Evolutionary conservation across 768 basidiomycete genomes (phyloP).

Genomic region (Lactarius psammicola): DNA sequence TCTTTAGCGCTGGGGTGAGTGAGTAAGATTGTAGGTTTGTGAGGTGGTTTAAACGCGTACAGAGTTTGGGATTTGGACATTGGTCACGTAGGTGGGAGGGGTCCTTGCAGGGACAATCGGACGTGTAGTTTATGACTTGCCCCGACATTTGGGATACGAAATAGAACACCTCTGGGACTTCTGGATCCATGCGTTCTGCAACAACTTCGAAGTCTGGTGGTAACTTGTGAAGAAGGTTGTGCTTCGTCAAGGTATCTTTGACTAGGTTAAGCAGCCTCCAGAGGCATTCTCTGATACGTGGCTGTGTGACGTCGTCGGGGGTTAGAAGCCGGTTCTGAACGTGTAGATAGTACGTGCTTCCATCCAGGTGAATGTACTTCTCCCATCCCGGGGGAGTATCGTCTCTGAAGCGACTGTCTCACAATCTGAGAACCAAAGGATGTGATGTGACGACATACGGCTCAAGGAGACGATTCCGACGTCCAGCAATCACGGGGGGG

Average conservation of each 20-base stretch:
- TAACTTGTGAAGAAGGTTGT: conserved; percentile 8
- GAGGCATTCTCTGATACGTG: conserved; percentile 11
- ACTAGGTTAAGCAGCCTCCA: not conserved
- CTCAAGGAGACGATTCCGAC: conserved; percentile 5
- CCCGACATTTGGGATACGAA: conserved; percentile 7
- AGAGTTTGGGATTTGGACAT: conserved; percentile 6
- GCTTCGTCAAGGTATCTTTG: not conserved
- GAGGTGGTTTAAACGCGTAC: not conserved
- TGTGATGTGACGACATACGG: not conserved
- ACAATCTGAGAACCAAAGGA: not conserved
- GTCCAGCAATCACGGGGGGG: not conserved
- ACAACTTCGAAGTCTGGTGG: conserved; percentile 16
- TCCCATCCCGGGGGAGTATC: conserved; percentile 3
- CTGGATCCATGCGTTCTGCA: conserved; percentile 18
- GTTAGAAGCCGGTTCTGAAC: not conserved
- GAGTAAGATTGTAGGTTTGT: not conserved
- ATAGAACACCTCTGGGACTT: conserved; percentile 14
- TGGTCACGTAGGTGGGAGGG: conserved; percentile 3
- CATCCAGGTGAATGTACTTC: conserved; percentile 10
- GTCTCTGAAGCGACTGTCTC: not conserved
- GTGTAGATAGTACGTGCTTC: conserved; percentile 4
- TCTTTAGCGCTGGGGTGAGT: not conserved
- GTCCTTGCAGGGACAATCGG: conserved; percentile 5
- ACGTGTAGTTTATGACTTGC: conserved; percentile 15
- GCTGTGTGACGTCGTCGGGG: conserved; percentile 16